These are phyloP conservation scores for Quercus gilva DNA, from an alignment of 306 rosid genomes.

Conservation along the genomic window DNA sequence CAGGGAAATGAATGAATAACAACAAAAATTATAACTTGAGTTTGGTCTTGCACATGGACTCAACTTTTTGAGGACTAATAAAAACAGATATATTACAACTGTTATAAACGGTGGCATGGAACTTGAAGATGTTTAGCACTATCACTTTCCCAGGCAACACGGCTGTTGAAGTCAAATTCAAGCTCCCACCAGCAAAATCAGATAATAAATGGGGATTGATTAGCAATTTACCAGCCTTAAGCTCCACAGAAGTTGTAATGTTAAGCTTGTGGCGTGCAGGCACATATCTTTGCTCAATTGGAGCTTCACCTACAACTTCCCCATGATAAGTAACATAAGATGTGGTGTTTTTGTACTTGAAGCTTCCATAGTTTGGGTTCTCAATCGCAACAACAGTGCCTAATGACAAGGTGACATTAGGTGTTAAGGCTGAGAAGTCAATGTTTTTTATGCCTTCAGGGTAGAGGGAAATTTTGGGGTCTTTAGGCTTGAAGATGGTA, in stretches of 20 bases:
- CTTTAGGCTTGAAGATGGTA: conserved; percentile 40
- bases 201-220: not conserved
- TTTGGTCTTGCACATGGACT: conserved; percentile 40
- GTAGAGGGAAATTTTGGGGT: conserved; percentile 29
- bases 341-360: conserved; percentile 10
- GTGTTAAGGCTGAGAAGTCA: not conserved
- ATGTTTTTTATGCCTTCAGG: conserved; percentile 20
- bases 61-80: not conserved
- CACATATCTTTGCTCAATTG: no score
- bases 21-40: conserved; percentile 25
- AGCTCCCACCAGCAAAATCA: conserved; percentile 16
- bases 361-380: conserved; percentile 40
- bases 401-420: conserved; percentile 21
- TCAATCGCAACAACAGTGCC: conserved; percentile 26
- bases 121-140: conserved; percentile 35
- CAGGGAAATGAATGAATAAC: no score
- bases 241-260: not conserved
- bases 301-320: no score
- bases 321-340: conserved; percentile 23
- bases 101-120: conserved; percentile 31
- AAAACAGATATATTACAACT: conserved; percentile 34
- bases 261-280: no score
- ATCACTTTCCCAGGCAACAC: conserved; percentile 41
- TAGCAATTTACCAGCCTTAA: conserved; percentile 10
- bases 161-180: not conserved